A percentile compares a stretch with the other conserved stretches of the same genome.
These are phyloP conservation scores for Juncus effusus DNA, from an alignment of 176 grass and related monocot species.

Conservation along the genomic window DNA sequence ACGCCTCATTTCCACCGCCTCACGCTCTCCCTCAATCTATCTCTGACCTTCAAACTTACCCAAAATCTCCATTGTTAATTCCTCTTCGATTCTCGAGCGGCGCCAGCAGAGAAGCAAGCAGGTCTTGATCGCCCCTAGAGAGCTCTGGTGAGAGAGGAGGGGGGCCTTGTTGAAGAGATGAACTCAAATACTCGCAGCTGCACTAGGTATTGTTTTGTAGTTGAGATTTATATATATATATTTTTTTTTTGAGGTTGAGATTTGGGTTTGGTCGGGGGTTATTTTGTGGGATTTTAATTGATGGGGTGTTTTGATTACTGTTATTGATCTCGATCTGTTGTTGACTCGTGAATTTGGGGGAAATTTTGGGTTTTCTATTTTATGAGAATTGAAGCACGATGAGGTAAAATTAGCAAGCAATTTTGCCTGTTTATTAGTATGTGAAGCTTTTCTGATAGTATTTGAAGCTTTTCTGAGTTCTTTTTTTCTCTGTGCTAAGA, in stretches of 20 bases:
- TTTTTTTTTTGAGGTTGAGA: background rate
- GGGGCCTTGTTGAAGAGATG: constrained; percentile 16
- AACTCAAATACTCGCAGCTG: constrained; percentile 14
- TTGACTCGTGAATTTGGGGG: constrained; percentile 17
- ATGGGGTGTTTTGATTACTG: constrained; percentile 25
- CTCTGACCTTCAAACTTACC: constrained; percentile 2
- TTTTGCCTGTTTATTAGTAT: constrained; percentile 3
- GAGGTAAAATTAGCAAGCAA: constrained; percentile 1
- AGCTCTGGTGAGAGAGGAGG: constrained; percentile 2
- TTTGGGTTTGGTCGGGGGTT: constrained; percentile 15
- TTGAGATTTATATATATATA: background rate
- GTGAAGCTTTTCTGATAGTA: constrained; percentile 2
- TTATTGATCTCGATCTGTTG: constrained; percentile 26
- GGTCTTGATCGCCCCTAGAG: background rate
- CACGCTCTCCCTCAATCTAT: background rate
- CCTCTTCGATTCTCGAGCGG: background rate
- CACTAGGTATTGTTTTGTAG: constrained; percentile 10
- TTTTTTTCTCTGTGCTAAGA: background rate
- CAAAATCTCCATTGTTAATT: background rate
- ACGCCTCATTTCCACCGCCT: constrained; percentile 22
- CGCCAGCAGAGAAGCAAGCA: constrained; percentile 18
- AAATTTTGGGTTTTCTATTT: background rate
- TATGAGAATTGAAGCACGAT: background rate
- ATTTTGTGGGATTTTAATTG: background rate
- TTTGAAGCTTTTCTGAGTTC: constrained; percentile 8